Conservation (phyloP, 805 yeast species). For the Kregervanrija fluxuum region DNA sequence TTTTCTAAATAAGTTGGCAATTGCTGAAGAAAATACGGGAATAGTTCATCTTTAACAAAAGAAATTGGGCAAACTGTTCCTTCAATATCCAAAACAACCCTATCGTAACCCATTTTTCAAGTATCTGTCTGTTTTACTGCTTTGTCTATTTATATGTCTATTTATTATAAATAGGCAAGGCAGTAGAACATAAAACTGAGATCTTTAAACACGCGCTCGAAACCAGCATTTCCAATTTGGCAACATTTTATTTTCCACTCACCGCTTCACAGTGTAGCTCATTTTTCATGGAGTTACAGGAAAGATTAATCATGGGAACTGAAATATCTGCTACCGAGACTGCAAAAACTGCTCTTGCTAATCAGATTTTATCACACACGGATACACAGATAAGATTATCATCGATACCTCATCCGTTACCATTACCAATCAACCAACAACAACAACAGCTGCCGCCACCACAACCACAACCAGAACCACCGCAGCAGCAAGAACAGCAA, state of each 20-base stretch:
- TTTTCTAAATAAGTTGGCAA: slow-evolving; percentile 35
- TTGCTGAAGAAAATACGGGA: slow-evolving; percentile 62
- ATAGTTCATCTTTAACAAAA: slow-evolving; percentile 72
- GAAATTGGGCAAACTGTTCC: slow-evolving; percentile 92
- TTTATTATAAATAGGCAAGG: too few species aligned
- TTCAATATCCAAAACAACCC: slow-evolving; percentile 67
- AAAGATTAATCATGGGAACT: too few species aligned
- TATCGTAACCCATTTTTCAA: slow-evolving; percentile 2
- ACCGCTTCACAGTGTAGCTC: background rate
- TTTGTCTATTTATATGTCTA: too few species aligned
- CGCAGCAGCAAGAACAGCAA: background rate
- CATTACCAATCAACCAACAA: background rate
- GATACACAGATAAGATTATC: too few species aligned
- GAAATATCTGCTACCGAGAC: too few species aligned
- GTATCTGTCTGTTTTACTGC: too few species aligned
- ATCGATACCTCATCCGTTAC: background rate
- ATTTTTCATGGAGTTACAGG: too few species aligned
- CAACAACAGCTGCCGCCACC: slow-evolving; percentile 4
- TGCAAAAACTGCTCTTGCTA: too few species aligned
- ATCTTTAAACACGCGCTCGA: too few species aligned
- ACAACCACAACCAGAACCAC: background rate
- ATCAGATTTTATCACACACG: too few species aligned
- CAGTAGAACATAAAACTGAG: too few species aligned
- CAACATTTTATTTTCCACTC: background rate
- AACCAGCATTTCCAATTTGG: background rate